phyloP scores from a whole-genome alignment of 148 eudicot genomes.

The Silene latifolia region DNA sequence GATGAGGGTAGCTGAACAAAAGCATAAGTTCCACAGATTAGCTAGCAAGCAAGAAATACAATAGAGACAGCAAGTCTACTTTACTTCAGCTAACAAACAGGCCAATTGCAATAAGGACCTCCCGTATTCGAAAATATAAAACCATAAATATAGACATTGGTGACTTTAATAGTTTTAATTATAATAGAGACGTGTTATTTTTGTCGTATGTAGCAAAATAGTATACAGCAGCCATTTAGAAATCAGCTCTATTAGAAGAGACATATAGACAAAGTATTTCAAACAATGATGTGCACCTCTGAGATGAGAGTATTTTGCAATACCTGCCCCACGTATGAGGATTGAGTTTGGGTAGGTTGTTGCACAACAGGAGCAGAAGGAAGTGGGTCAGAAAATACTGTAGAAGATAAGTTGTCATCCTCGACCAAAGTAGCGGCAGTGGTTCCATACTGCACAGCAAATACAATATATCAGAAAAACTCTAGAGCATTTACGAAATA shows the following conservation, averaged over 20 bases:
- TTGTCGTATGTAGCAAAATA: not conserved
- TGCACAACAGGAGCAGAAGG: constrained; percentile 69
- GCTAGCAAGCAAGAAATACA: not conserved
- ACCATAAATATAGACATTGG: not conserved
- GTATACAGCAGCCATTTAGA: not conserved
- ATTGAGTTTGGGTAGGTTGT: constrained; percentile 49
- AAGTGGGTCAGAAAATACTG: constrained; percentile 76
- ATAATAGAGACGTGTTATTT: not conserved
- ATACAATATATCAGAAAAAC: not conserved
- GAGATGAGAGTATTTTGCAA: constrained; percentile 7
- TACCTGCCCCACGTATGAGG: constrained; percentile 67
- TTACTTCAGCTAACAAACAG: not conserved
- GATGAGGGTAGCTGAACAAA: constrained; percentile 63
- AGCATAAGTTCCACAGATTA: not conserved
- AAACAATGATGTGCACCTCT: too few species aligned
- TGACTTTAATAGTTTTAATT: not conserved
- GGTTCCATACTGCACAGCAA: constrained; percentile 50
- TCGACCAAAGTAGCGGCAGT: constrained; percentile 53
- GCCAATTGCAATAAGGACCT: not conserved
- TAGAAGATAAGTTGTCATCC: constrained; percentile 68
- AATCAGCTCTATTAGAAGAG: not conserved
- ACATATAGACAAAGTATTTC: not conserved
- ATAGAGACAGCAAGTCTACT: not conserved
- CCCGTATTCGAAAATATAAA: not conserved
- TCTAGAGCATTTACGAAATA: not conserved